Evolutionary conservation across 2,329 filamentous ascomycete genomes (phyloP), one percentile per base, ranked within the genome.

Genomic region (Corynespora cassiicola): DNA sequence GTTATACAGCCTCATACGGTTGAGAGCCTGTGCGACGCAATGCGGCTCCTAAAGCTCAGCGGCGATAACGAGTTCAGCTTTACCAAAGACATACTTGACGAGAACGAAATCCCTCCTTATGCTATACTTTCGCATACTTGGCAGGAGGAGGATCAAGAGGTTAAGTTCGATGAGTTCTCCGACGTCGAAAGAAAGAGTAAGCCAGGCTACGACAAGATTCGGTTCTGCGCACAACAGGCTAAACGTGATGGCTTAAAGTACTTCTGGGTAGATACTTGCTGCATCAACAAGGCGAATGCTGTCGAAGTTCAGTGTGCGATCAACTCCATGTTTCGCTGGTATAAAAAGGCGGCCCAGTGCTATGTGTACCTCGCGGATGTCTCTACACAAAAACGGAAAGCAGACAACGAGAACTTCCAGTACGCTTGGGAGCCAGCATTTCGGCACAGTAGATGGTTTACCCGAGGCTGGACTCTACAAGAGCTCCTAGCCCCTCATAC

Each of bases 111-210:
- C 7, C 42, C 42, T 27, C 38, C 28, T 11, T 46, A 42, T 20
- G 42, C 42, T 3, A 42, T 46, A 7, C 38, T 46, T 16, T 46
- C 42, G 6, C 42, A 46, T 28, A 42, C 29, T 3, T 46, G 42
- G 42, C 16, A 16, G 14, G 21, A 28, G 9, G 28, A 21, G 5
- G n/a, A 42, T 6, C 15, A 36, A 12, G 42, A 46, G 18, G 33
- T 46, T 2, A 34, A 21, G 3, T 42, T 42, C 26, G 17, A 46
- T 9, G 42, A 46, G 7, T 7, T 46, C 11, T 7, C 18, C 10
- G 23, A 35, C 11, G 17, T 11, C 9, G 25, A 7, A 10, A 23
- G 19, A 3, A 39, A 23, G 12, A 19, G 34, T 3, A 45, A 45
- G 18, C 8, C 19, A 15, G 42, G 42, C 17, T 41, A 37, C 18